These are phyloP conservation scores for Fusarium staphyleae DNA, from an alignment of 2,329 filamentous ascomycete species.

Conservation along the genomic window DNA sequence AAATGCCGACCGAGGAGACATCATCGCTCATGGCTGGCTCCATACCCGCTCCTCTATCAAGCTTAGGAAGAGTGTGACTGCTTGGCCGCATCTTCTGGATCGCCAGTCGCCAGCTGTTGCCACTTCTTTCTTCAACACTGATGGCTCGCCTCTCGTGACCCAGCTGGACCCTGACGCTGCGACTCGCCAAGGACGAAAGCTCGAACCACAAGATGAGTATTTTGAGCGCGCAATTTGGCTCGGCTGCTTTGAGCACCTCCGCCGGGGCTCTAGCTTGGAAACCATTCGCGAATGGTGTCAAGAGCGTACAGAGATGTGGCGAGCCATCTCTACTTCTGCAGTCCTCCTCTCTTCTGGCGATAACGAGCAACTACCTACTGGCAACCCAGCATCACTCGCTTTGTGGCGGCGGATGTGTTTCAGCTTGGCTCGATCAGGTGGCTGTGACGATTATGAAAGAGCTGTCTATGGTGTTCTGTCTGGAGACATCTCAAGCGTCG, in stretches of 20 bases:
- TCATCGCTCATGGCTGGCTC: slow-evolving; percentile 89
- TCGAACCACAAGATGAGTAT: slow-evolving; percentile 84
- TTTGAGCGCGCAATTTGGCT: slow-evolving; percentile 93
- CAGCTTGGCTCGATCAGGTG: slow-evolving; percentile 71
- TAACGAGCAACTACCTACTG: slow-evolving; percentile 48
- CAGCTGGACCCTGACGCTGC: slow-evolving; percentile 91
- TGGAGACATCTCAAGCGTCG: slow-evolving; percentile 80
- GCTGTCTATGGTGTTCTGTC: slow-evolving; percentile 92
- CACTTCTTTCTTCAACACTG: slow-evolving; percentile 62
- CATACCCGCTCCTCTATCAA: slow-evolving; percentile 92
- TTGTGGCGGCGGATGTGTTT: slow-evolving; percentile 83
- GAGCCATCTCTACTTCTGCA: slow-evolving; percentile 81
- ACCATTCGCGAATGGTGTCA: slow-evolving; percentile 86
- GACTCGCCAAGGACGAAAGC: slow-evolving; percentile 76
- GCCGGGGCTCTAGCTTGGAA: slow-evolving; percentile 77
- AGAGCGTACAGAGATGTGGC: slow-evolving; percentile 87
- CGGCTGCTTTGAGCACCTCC: slow-evolving; percentile 91
- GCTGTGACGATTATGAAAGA: slow-evolving; percentile 78
- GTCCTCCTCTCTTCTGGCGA: slow-evolving; percentile 64
- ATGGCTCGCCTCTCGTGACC: slow-evolving; percentile 74
- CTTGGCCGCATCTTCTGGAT: slow-evolving; percentile 70
- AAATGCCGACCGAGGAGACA: slow-evolving; percentile 78
- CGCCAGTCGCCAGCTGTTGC: slow-evolving; percentile 65
- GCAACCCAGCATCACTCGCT: slow-evolving; percentile 55
- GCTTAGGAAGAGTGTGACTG: slow-evolving; percentile 80